Conservation (phyloP, 495 filamentous ascomycete species). For the Penicillium tannophilum region DNA sequence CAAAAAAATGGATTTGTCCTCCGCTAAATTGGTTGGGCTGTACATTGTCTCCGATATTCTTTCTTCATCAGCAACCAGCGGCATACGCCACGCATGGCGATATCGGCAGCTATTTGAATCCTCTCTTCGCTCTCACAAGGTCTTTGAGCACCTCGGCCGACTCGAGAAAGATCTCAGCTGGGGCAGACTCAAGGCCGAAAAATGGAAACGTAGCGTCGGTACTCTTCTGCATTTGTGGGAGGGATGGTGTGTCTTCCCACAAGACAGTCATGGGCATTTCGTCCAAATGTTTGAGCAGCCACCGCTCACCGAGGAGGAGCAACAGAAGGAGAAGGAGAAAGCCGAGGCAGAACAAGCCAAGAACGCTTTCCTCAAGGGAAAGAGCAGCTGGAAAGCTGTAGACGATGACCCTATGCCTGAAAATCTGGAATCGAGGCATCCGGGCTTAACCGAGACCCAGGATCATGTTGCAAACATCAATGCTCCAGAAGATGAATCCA, state of each 20-base stretch:
- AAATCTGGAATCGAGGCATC: slow-evolving; percentile 36
- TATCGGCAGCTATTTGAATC: slow-evolving; percentile 86
- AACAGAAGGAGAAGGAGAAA: slow-evolving; percentile 53
- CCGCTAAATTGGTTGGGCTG: slow-evolving; percentile 77
- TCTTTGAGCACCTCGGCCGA: slow-evolving; percentile 80
- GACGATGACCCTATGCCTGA: slow-evolving; percentile 54
- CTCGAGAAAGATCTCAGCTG: slow-evolving; percentile 76
- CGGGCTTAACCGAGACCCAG: slow-evolving; percentile 4
- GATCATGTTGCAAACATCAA: slow-evolving; percentile 12
- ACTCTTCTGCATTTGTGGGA: slow-evolving; percentile 80
- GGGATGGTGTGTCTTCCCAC: slow-evolving; percentile 83
- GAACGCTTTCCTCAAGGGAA: slow-evolving; percentile 45
- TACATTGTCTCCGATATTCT: slow-evolving; percentile 89
- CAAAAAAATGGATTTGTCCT: slow-evolving; percentile 63
- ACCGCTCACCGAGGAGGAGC: slow-evolving; percentile 57
- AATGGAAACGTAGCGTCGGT: slow-evolving; percentile 84
- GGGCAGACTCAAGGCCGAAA: slow-evolving; percentile 83
- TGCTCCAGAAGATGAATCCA: slow-evolving; percentile 38
- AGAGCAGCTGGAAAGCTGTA: slow-evolving; percentile 72
- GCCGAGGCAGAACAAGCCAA: slow-evolving; percentile 43
- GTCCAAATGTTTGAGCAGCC: slow-evolving; percentile 72
- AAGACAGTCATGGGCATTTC: slow-evolving; percentile 73
- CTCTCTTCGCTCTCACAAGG: slow-evolving; percentile 64
- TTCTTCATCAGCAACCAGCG: slow-evolving; percentile 78
- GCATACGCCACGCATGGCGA: slow-evolving; percentile 86